These are phyloP conservation scores for Gracilariopsis chorda DNA, from an alignment of 23 red algal species.

Conservation along the genomic window DNA sequence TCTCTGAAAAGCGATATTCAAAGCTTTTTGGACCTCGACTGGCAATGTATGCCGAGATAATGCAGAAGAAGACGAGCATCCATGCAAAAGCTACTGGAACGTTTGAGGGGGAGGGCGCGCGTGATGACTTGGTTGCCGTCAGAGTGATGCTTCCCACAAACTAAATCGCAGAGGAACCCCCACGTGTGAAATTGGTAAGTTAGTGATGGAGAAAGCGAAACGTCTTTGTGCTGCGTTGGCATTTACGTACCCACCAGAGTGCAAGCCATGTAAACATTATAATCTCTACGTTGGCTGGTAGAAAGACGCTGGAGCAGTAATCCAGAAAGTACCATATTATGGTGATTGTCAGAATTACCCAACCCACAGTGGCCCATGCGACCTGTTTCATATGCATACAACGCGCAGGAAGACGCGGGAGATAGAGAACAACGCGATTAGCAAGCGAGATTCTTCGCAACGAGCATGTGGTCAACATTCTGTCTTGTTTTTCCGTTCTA, in stretches of 20 bases:
- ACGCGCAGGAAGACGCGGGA: not conserved
- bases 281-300: conserved; percentile 45
- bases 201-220: too few species aligned
- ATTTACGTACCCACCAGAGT: conserved; percentile 52
- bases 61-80: conserved; percentile 36
- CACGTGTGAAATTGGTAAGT: too few species aligned
- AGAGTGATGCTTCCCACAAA: conserved; percentile 49
- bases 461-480: too few species aligned
- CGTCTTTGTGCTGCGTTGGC: too few species aligned
- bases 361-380: conserved; percentile 39
- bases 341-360: conserved; percentile 40
- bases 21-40: conserved; percentile 19
- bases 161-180: not conserved
- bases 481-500: too few species aligned
- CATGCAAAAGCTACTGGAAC: conserved; percentile 55
- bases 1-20: conserved; percentile 50
- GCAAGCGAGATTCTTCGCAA: too few species aligned
- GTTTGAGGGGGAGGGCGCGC: conserved; percentile 29
- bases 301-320: conserved; percentile 41
- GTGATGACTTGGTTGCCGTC: conserved; percentile 20
- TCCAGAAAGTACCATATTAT: conserved; percentile 57
- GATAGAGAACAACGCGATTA: not conserved
- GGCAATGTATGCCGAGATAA: conserved; percentile 28
- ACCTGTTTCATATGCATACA: not conserved
- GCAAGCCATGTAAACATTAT: conserved; percentile 56